Evolutionary conservation across 768 basidiomycete species (phyloP), one percentile per base, ranked within the genome.

Genomic region (Asterophora lycoperdoides): DNA sequence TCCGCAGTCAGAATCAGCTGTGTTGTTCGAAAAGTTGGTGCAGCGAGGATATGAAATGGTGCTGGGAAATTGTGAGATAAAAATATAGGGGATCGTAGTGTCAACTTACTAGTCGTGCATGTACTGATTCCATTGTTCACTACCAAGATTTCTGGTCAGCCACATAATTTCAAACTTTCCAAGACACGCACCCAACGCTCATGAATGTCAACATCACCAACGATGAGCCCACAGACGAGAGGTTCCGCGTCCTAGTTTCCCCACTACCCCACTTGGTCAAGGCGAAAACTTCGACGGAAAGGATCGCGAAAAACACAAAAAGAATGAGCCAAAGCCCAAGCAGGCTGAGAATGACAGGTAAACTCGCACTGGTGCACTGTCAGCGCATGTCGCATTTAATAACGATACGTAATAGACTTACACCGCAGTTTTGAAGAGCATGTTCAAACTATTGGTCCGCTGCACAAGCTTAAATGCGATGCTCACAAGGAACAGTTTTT

Each of bases 361-460:
- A 69, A 67, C 89, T 91, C 37, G 93, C 83, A 9, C 93, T 93
- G 60, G 34, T 48, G 41, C 39, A 6, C 46, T 35, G 18, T 61
- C 8, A 51, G 41, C 49, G 23, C 6, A 19, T 23, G 29, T 8
- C 17, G 9, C 46, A 39, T 45, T 13, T 19, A 26, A 4, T 13
- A n/a, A 49, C 17, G 32, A 35, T 23, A 23, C 23, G 41, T 48
- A 10, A 18, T 28, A 62, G 10, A 75, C 93, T 43, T 73, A 95
- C 92, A 89, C 80, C 5, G 90, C 89, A 14, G 93, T 96, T 71
- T 97, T 97, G 79, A 97, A 97, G 14, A 98, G 74, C 69, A 94
- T 91, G 60, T 97, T 97, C 53, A 98, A 72, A 53, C 81, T 83
- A 60, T 90, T 84, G 51, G 85, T 86, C 35, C 88, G 78, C 60